A percentile compares a stretch with the other conserved stretches of the same genome.
These are phyloP conservation scores for Cyclotella choctawhatcheeana DNA, from an alignment of 108 stramenopile species.

Conservation along the genomic window DNA sequence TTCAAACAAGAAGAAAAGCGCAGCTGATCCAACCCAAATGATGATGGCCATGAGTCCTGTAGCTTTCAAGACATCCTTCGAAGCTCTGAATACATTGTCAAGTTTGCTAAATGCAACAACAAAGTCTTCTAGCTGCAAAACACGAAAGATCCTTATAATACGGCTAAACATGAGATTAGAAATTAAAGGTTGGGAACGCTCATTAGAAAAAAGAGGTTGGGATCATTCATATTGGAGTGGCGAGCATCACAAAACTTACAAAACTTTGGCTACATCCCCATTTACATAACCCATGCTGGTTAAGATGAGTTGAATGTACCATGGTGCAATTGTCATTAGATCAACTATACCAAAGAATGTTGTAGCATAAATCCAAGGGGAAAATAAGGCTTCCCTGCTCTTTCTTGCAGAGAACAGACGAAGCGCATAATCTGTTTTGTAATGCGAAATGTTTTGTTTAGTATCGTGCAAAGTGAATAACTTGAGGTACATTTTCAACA, in stretches of 20 bases:
- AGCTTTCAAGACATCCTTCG: conserved; percentile 87
- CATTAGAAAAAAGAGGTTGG: too few relatives aligned
- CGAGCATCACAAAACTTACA: too few relatives aligned
- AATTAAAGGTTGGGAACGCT: too few relatives aligned
- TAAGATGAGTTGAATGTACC: conserved; percentile 78
- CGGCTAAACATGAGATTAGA: conserved; percentile 31
- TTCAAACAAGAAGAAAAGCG: conserved; percentile 90
- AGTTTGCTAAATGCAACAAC: conserved; percentile 89
- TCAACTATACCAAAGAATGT: conserved; percentile 95
- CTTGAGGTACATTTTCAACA: not conserved
- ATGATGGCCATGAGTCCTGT: conserved; percentile 89
- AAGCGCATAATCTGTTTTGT: conserved; percentile 63
- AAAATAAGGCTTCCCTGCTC: conserved; percentile 83
- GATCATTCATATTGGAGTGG: too few relatives aligned
- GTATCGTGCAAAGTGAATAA: not conserved
- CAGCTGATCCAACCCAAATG: conserved; percentile 90
- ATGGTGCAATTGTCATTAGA: conserved; percentile 81
- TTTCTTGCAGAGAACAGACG: conserved; percentile 88
- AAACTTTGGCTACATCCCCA: conserved; percentile 74
- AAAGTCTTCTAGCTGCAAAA: conserved; percentile 91
- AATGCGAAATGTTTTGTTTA: not conserved
- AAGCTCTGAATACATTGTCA: conserved; percentile 90
- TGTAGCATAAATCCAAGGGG: conserved; percentile 73
- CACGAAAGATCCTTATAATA: conserved; percentile 87
- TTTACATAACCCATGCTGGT: conserved; percentile 49